A percentile compares a stretch with the other conserved stretches of the same genome.
These are phyloP conservation scores for Hymenoscyphus infarciens DNA, from an alignment of 2,329 filamentous ascomycete genomes.

Conservation along the genomic window DNA sequence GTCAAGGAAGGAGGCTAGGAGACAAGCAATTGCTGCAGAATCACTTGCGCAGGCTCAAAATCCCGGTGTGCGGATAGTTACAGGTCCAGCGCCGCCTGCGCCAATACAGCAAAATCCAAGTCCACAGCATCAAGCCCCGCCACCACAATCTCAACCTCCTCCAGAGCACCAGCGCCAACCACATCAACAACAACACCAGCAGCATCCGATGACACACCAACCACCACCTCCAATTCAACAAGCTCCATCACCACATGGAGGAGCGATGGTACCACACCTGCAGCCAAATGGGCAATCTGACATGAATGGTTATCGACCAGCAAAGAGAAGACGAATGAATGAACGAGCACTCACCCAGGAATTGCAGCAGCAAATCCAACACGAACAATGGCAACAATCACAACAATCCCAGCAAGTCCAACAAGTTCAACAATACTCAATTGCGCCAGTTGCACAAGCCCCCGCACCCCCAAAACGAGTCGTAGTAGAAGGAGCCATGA, in stretches of 20 bases:
- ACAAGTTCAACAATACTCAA: constrained; percentile 4
- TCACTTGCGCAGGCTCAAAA: constrained; percentile 21
- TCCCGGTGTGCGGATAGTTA: constrained; percentile 18
- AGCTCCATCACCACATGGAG: constrained; percentile 11
- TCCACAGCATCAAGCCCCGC: constrained; percentile 12
- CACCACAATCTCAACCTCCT: constrained; percentile 10
- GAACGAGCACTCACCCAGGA: constrained; percentile 28
- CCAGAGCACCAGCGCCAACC: constrained; percentile 15
- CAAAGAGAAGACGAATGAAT: constrained; percentile 29
- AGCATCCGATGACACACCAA: constrained; percentile 13
- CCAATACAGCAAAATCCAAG: constrained; percentile 16
- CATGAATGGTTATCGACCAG: constrained; percentile 30
- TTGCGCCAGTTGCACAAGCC: constrained; percentile 19
- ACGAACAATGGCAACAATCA: constrained; percentile 24
- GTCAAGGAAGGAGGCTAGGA: constrained; percentile 32
- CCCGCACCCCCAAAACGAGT: constrained; percentile 31
- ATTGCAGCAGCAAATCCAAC: constrained; percentile 28
- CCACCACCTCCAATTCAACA: constrained; percentile 7
- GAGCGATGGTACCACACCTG: constrained; percentile 22
- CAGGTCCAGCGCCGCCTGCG: constrained; percentile 20
- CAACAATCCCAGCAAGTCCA: constrained; percentile 4
- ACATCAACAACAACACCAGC: constrained; percentile 18
- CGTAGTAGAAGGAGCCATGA: constrained; percentile 33
- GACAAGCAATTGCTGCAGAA: constrained; percentile 33
- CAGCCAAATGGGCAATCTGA: constrained; percentile 26